A percentile compares a stretch with the other conserved stretches of the same genome.
These are phyloP conservation scores for Aspergillus novoparasiticus DNA, from an alignment of 2,329 filamentous ascomycete species.

Conservation along the genomic window DNA sequence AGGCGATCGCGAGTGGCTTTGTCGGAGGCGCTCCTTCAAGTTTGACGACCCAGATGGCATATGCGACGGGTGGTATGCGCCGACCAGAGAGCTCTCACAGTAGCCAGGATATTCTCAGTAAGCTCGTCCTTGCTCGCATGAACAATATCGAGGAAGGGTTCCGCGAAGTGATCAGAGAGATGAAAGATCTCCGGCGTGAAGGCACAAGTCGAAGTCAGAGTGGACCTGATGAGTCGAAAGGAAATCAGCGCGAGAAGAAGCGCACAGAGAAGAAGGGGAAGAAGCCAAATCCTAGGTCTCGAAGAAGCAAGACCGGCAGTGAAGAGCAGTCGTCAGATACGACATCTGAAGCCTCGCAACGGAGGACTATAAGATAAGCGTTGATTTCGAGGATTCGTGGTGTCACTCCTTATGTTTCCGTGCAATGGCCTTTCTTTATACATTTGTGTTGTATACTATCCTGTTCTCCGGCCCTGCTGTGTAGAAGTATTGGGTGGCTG, in stretches of 20 bases:
- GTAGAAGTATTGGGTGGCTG: conserved; percentile 17
- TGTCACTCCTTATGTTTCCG: background rate
- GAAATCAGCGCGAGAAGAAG: conserved; percentile 27
- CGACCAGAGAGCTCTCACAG: conserved; percentile 45
- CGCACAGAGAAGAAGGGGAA: conserved; percentile 30
- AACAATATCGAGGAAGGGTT: conserved; percentile 91
- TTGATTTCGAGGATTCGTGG: background rate
- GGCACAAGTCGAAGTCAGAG: conserved; percentile 34
- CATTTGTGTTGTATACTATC: background rate
- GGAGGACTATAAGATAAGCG: background rate
- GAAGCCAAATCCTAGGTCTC: conserved; percentile 14
- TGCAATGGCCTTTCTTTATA: background rate
- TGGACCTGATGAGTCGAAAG: conserved; percentile 28
- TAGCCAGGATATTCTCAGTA: conserved; percentile 73
- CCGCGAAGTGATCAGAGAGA: conserved; percentile 79
- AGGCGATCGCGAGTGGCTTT: conserved; percentile 62
- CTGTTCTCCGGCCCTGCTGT: background rate
- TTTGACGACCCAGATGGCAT: conserved; percentile 79
- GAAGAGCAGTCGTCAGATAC: conserved; percentile 18
- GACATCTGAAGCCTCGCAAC: conserved; percentile 3
- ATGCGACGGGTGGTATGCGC: conserved; percentile 66
- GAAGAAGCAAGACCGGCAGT: conserved; percentile 25
- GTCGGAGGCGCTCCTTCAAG: conserved; percentile 70
- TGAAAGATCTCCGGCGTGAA: conserved; percentile 63
- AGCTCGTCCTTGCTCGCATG: conserved; percentile 85